Conservation (phyloP, 257 asterid genomes). For the Nicotiana attenuata region DNA sequence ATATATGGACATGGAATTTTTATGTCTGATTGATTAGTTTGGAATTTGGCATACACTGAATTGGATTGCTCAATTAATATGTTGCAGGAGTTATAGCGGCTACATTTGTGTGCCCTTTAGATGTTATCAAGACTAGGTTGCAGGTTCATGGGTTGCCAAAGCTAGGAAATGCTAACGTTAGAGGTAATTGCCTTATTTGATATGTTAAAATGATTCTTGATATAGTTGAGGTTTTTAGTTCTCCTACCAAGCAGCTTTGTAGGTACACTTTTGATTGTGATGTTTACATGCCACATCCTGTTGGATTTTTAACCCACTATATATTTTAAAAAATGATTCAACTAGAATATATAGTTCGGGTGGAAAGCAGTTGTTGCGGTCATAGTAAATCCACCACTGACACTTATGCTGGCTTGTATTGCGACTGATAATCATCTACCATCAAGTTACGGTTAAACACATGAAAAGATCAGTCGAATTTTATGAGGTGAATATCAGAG, state of each 20-base stretch:
- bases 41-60: too few relatives aligned
- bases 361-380: background rate
- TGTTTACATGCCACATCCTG: background rate
- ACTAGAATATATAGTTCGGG: background rate
- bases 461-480: background rate
- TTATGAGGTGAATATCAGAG: slow-evolving; percentile 5
- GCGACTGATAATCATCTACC: background rate
- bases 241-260: background rate
- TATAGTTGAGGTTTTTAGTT: background rate
- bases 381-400: background rate
- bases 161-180: slow-evolving; percentile 53
- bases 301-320: background rate
- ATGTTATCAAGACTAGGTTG: slow-evolving; percentile 95
- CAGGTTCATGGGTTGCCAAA: slow-evolving; percentile 90
- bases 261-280: background rate
- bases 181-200: slow-evolving; percentile 39
- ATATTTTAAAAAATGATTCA: background rate
- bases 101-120: slow-evolving; percentile 93
- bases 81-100: slow-evolving; percentile 94
- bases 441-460: background rate
- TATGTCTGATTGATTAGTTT: background rate
- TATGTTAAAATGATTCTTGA: background rate
- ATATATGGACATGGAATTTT: background rate
- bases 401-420: background rate
- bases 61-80: slow-evolving; percentile 16